phyloP scores from a whole-genome alignment of 1,139 yeast species.

The Sugiyamaella sp. region DNA sequence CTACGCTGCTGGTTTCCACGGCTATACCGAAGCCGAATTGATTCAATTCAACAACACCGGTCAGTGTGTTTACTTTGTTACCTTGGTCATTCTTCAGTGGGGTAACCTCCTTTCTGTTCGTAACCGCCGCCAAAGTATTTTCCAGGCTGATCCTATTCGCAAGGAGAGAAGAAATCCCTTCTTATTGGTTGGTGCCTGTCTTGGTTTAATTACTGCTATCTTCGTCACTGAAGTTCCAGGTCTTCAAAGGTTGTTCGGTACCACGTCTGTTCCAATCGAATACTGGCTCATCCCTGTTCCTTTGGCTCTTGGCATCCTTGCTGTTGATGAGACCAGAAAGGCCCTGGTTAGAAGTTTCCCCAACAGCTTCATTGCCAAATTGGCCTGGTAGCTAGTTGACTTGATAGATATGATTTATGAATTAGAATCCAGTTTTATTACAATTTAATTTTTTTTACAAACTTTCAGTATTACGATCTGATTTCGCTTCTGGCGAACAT shows the following conservation, averaged over 20 bases:
- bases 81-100: slow-evolving; percentile 54
- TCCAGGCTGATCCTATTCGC: slow-evolving; percentile 47
- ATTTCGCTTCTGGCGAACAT: too few relatives aligned
- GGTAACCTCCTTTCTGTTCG: slow-evolving; percentile 54
- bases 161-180: slow-evolving; percentile 38
- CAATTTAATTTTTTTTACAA: not conserved
- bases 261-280: slow-evolving; percentile 52
- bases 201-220: slow-evolving; percentile 50
- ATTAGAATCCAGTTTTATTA: not conserved
- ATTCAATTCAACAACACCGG: slow-evolving; percentile 42
- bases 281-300: slow-evolving; percentile 54
- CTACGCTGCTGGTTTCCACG: slow-evolving; percentile 38
- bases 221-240: slow-evolving; percentile 53
- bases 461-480: not conserved
- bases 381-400: slow-evolving; percentile 26
- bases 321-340: slow-evolving; percentile 52
- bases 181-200: slow-evolving; percentile 45
- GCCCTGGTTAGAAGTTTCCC: slow-evolving; percentile 40
- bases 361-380: slow-evolving; percentile 26
- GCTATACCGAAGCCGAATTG: slow-evolving; percentile 33
- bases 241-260: slow-evolving; percentile 46
- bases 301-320: slow-evolving; percentile 48
- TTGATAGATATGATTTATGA: slow-evolving; percentile 5
- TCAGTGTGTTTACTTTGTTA: slow-evolving; percentile 54
- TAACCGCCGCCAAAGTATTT: slow-evolving; percentile 50